Evolutionary conservation across 2,329 filamentous ascomycete genomes (phyloP).

Genomic region (Periconia macrospinosa): DNA sequence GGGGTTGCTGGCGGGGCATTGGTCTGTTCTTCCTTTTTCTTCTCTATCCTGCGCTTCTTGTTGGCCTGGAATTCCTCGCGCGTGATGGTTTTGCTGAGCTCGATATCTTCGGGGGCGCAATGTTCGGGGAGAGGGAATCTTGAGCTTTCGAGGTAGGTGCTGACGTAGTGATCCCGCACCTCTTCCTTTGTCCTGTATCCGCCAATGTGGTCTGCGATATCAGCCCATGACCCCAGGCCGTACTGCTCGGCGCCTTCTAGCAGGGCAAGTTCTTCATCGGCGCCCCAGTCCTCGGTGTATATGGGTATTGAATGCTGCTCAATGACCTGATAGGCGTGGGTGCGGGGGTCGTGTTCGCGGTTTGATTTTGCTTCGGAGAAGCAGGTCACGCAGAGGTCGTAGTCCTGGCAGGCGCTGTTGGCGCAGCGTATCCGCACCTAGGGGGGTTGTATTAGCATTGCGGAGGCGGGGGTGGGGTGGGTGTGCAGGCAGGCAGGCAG

Average conservation of each 20-base stretch:
- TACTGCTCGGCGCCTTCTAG: conserved; percentile 96
- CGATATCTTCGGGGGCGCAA: conserved; percentile 79
- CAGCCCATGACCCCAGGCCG: conserved; percentile 93
- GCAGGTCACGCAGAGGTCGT: conserved; percentile 94
- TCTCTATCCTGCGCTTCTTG: conserved; percentile 92
- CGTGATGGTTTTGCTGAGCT: conserved; percentile 76
- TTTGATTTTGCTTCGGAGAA: conserved; percentile 81
- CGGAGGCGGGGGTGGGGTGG: background rate
- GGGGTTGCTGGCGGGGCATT: conserved; percentile 80
- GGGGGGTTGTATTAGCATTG: conserved; percentile 6
- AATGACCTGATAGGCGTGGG: conserved; percentile 89
- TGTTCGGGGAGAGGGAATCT: conserved; percentile 85
- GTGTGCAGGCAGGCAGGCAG: background rate
- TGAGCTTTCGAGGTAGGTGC: conserved; percentile 81
- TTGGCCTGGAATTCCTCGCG: conserved; percentile 89
- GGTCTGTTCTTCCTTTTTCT: conserved; percentile 84
- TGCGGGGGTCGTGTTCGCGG: conserved; percentile 81
- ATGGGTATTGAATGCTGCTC: conserved; percentile 99
- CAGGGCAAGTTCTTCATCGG: conserved; percentile 91
- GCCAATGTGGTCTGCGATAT: conserved; percentile 97
- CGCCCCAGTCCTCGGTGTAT: conserved; percentile 92
- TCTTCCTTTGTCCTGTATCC: conserved; percentile 94
- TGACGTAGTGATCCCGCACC: conserved; percentile 89
- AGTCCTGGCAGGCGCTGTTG: conserved; percentile 80
- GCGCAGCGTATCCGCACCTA: conserved; percentile 97